Evolutionary conservation across 2,329 filamentous ascomycete species (phyloP).

Genomic region (Ascochyta rabiei): DNA sequence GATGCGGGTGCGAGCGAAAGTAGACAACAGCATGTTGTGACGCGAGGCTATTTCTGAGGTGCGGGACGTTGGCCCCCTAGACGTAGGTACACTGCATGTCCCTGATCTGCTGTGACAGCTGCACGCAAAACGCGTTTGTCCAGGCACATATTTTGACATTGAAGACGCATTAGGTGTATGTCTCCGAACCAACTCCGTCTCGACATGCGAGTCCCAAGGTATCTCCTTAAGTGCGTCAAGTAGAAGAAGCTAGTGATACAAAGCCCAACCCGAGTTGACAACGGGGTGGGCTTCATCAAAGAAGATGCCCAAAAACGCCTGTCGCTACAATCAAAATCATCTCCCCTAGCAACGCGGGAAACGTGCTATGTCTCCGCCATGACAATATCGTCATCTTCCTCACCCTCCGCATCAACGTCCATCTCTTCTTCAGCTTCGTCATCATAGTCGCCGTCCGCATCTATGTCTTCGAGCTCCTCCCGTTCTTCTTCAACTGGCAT

Average conservation of each 20-base stretch:
- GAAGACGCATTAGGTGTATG: conserved; percentile 7
- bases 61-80: neutral
- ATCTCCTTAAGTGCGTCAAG: conserved; percentile 25
- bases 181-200: conserved; percentile 8
- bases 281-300: neutral
- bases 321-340: conserved; percentile 11
- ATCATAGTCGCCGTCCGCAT: conserved; percentile 34
- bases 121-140: neutral
- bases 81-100: neutral
- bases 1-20: neutral
- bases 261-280: neutral
- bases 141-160: neutral
- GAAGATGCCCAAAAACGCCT: conserved; percentile 3
- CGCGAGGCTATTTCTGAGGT: neutral
- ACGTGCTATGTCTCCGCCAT: conserved; percentile 29
- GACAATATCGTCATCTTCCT: conserved; percentile 39
- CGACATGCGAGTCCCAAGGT: conserved; percentile 24
- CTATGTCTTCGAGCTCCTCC: conserved; percentile 38
- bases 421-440: conserved; percentile 25
- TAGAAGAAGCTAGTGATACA: conserved; percentile 17
- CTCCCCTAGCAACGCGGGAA: neutral
- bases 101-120: neutral
- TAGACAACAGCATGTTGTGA: neutral
- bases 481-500: conserved; percentile 39
- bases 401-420: conserved; percentile 34